phyloP scores from a whole-genome alignment of 192 early-diverging fungal genomes.

The Lunasporangiospora selenospora region DNA sequence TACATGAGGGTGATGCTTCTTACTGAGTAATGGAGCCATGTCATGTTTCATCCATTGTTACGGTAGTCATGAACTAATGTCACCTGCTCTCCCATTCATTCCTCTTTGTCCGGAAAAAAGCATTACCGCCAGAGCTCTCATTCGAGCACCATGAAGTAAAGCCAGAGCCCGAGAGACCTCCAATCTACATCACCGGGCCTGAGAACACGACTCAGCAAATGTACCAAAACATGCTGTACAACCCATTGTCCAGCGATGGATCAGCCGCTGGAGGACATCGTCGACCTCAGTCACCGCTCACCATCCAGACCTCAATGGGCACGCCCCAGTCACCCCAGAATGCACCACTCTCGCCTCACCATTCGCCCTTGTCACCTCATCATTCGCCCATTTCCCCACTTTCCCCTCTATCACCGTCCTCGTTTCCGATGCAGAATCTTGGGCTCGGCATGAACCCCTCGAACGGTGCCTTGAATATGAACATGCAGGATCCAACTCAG shows the following conservation, averaged over 20 bases:
- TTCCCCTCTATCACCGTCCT: constrained; percentile 18
- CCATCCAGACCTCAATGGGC: constrained; percentile 45
- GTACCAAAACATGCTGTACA: constrained; percentile 46
- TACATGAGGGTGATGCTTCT: not conserved
- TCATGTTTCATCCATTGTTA: not conserved
- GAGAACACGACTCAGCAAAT: constrained; percentile 48
- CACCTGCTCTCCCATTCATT: not conserved
- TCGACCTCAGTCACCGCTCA: constrained; percentile 46
- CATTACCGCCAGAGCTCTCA: constrained; percentile 51
- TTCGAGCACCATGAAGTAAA: constrained; percentile 54
- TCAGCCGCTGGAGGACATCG: constrained; percentile 15
- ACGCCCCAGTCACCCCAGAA: constrained; percentile 21
- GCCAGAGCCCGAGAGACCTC: constrained; percentile 53
- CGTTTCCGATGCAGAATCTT: constrained; percentile 39
- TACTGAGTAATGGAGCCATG: not conserved
- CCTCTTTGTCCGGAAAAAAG: not conserved
- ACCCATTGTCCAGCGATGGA: constrained; percentile 16
- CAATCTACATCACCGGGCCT: constrained; percentile 63
- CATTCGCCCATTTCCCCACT: constrained; percentile 38
- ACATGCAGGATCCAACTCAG: constrained; percentile 14
- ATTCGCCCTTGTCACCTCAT: constrained; percentile 47
- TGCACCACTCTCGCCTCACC: constrained; percentile 26
- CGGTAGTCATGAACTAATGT: too few relatives aligned
- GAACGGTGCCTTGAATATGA: constrained; percentile 18
- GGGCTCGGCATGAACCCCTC: constrained; percentile 31